Evolutionary conservation across 805 yeast genomes (phyloP).

Genomic region (Jamesozyma spencerorum): DNA sequence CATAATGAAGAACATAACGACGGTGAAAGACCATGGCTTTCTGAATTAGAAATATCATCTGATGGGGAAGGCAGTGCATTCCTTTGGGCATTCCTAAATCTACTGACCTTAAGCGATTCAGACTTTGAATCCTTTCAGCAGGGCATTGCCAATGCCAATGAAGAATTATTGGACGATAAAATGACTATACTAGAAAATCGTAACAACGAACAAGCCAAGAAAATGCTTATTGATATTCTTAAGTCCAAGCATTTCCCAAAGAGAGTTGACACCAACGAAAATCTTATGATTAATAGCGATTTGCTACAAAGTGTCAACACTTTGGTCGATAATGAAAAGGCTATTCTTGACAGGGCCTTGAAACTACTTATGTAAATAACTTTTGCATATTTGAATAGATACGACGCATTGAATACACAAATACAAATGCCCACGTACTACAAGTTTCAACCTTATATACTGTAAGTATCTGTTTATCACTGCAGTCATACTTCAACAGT

Average conservation of each 20-base stretch:
- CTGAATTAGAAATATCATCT: constrained; percentile 32
- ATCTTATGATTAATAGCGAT: background rate
- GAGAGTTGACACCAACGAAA: background rate
- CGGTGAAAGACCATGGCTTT: constrained; percentile 29
- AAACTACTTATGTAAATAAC: background rate
- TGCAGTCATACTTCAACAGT: too few relatives aligned
- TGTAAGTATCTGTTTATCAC: too few relatives aligned
- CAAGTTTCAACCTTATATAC: too few relatives aligned
- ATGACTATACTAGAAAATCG: constrained; percentile 1
- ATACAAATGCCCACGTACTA: too few relatives aligned
- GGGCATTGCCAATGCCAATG: constrained; percentile 11
- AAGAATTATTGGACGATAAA: background rate
- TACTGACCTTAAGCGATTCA: constrained; percentile 24
- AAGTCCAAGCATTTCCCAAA: background rate
- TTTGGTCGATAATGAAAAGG: background rate
- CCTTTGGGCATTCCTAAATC: constrained; percentile 36
- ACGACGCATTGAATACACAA: background rate
- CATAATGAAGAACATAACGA: constrained; percentile 13
- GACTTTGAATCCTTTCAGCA: constrained; percentile 16
- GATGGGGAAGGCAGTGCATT: constrained; percentile 39
- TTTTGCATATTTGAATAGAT: background rate
- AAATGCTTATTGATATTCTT: background rate
- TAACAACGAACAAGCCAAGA: background rate
- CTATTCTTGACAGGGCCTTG: background rate
- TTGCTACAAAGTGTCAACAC: background rate